Evolutionary conservation across 1,139 yeast species (phyloP), one percentile per base, ranked within the genome.

Genomic region (Hansenula lynferdii): DNA sequence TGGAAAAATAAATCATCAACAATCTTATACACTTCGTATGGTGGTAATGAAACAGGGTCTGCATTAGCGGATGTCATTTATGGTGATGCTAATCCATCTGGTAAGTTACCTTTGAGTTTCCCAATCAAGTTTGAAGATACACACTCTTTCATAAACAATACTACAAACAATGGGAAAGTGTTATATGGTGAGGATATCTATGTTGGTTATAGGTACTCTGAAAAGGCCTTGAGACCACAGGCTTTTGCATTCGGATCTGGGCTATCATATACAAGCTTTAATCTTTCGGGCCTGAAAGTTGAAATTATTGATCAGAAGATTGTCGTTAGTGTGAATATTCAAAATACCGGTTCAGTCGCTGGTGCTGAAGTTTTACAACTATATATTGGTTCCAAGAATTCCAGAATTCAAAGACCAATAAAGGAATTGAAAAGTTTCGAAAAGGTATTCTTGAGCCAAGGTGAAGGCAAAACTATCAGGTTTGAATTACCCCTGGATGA

Each of bases 31-130:
- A 77, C 70, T 16, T 66, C 70, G 67, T 70, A 65, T 46, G 71
- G 72, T 44, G 76, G 76, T 40, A 63, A 60, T 44, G 76, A 71
- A 48, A 51, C 66, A 41, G 78, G 75, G 53, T 55, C 72, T 51
- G 72, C 76, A 41, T 67, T 75, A 47, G 80, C 79, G 2, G 82
- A 77, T 47, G 68, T 76, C 21, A 49, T 77, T 37, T 80, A 75
- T 56, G 87, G 86, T 14, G 84, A 77, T 37, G 70, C 65, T 15
- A 77, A 77, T 52, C 86, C 87, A 28, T 69, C 76, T 27, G 87
- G 84, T 28, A 77, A 73, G 51, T 60, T 80, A 33, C 75, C 86
- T 3, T 66, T 80, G 42, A 70, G 84, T 4, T 77, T 70, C 67
- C 84, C 84, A 40, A 30, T 43, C 42, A 64, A 60, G 42, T 50